Base-by-base conservation (phyloP, 2,329 filamentous ascomycete genomes). In the Talaromyces islandicus region DNA sequence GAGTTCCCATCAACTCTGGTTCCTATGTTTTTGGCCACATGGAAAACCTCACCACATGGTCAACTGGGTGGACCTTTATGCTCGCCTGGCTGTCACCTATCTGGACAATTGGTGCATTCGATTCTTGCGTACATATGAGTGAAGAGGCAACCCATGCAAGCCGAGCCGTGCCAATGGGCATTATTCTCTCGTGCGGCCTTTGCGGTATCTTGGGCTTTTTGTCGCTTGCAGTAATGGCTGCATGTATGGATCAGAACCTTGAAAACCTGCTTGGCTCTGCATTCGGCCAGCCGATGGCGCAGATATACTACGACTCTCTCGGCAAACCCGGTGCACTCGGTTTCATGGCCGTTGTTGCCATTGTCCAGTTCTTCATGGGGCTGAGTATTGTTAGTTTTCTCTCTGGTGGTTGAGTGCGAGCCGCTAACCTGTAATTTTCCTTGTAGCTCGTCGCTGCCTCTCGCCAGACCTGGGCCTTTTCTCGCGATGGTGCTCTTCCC, bases 341-440 rank as follows among this genome's bases (percentile, higher is more conserved):
- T 0, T 77, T 87, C 58, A 86, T 86, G 80, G 76, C 77, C 1
- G 74, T 86, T 0, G 71, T 86, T 21, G 83, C 85, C 66, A 79
- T 85, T 54, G 83, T 85, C 2, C 85, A 87, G 67, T 87, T 85
- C 68, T 75, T 86, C 24, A 86, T 87, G 79, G 83, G 84, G 1
- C 71, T 86, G 1, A 83, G 80, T 30, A 62, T 62, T 56, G 57
- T 63, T 29, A 19, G 29, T 29, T 24, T 27, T 3, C 24, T 29
- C n/a, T 9, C 29, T 2, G n/a, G 12, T 9, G 2, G 19, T 32
- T 17, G 38, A 27, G n/a, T 48, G 25, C 21, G 7, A 46, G n/a
- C 21, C 25, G 4, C 7, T 19, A 21, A 56, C 54, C 57, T 57
- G 55, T 38, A 21, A 38, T 11, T 60, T 56, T 60, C 4, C 27